phyloP scores from a whole-genome alignment of 2,329 filamentous ascomycete species.

The Salinomyces thailandicus region DNA sequence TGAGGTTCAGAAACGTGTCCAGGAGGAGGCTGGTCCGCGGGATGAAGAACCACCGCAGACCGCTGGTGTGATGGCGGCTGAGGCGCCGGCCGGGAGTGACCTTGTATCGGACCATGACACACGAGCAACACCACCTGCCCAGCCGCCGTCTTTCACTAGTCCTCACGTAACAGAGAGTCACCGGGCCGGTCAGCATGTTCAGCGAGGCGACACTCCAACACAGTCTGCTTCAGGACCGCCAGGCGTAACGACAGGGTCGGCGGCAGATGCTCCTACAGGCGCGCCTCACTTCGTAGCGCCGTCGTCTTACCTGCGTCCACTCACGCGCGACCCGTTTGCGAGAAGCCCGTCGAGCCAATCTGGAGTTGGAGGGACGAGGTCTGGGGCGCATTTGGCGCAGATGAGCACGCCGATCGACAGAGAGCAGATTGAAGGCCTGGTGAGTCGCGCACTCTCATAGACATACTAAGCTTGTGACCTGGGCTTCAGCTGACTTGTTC shows the following conservation, averaged over 20 bases:
- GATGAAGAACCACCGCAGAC: not conserved
- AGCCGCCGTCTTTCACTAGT: not conserved
- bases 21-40: not conserved
- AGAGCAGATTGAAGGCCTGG: slow-evolving; percentile 69
- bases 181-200: not conserved
- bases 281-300: slow-evolving; percentile 28
- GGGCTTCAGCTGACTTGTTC: not conserved
- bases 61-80: slow-evolving; percentile 1
- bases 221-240: not conserved
- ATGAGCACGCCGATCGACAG: slow-evolving; percentile 53
- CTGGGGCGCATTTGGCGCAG: no score
- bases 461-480: not conserved
- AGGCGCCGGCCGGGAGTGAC: not conserved
- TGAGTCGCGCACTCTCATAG: slow-evolving; percentile 36
- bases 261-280: slow-evolving; percentile 4
- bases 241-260: not conserved
- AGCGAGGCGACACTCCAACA: not conserved
- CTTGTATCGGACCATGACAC: not conserved
- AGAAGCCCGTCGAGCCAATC: not conserved
- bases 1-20: no score
- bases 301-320: slow-evolving; percentile 26
- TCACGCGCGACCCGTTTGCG: slow-evolving; percentile 4
- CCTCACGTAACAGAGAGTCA: not conserved
- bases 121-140: not conserved
- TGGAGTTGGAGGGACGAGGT: no score